Evolutionary conservation across 2,329 filamentous ascomycete species (phyloP).

Genomic region (Zymoseptoria ardabiliae): DNA sequence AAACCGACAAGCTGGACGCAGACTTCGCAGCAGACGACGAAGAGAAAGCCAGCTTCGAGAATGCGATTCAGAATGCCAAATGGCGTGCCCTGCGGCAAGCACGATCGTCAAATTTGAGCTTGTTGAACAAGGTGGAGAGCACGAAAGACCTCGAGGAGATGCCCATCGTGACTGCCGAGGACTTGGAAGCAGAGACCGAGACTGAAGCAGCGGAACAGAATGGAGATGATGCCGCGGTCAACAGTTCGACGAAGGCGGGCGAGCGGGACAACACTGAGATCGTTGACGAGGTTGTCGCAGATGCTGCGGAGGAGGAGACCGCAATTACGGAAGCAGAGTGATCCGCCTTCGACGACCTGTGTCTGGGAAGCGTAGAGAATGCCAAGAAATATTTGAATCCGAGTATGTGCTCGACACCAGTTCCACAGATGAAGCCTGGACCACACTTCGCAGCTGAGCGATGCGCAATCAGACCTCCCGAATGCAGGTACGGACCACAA

Average conservation of each 20-base stretch:
- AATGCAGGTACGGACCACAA: background rate
- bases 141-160: slow-evolving; percentile 57
- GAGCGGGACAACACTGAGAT: background rate
- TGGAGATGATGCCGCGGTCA: slow-evolving; percentile 8
- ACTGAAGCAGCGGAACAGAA: slow-evolving; percentile 9
- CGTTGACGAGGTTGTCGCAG: background rate
- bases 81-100: slow-evolving; percentile 85
- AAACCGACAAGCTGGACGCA: slow-evolving; percentile 75
- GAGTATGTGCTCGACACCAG: background rate
- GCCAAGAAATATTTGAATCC: background rate
- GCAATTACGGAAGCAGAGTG: slow-evolving; percentile 6
- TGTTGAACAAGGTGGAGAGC: slow-evolving; percentile 83
- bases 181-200: slow-evolving; percentile 1
- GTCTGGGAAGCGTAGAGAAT: background rate
- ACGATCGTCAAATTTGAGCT: slow-evolving; percentile 61
- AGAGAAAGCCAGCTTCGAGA: slow-evolving; percentile 52
- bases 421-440: background rate
- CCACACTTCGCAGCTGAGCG: background rate
- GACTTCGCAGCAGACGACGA: slow-evolving; percentile 65
- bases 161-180: slow-evolving; percentile 5
- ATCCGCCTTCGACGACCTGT: background rate
- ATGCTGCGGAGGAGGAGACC: slow-evolving; percentile 3
- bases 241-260: background rate
- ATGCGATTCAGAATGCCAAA: slow-evolving; percentile 76
- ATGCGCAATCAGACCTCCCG: background rate